Evolutionary conservation across 148 eudicot species (phyloP), one percentile per base, ranked within the genome.

Genomic region (Polygonum aviculare): DNA sequence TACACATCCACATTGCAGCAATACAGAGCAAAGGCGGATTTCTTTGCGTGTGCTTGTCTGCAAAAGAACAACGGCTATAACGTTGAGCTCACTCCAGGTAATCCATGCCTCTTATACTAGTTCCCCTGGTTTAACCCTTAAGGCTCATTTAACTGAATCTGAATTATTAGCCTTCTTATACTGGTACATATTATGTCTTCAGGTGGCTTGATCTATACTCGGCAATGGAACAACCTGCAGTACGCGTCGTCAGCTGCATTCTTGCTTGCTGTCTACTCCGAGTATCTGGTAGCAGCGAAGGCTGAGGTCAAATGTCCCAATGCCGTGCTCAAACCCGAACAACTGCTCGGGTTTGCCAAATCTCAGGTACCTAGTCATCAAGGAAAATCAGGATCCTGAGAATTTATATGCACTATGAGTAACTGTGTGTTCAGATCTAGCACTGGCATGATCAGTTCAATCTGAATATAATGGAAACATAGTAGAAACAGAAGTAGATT

Each of bases 221-320:
- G 82, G 2, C 84, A 87, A 72, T 92, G 96, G 97, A 95, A 92
- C 86, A 95, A 92, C 81, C 2, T 95, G 85, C 98, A 85, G 62
- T 85, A 83, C 44, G 84, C 81, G 8, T 79, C 86, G 40, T 81
- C 86, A 22, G 82, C 88, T 18, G 80, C 84, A 1, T 85, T 83
- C 81, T 84, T 85, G 55, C 52, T 79, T 0, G 82, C 84, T 11
- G 74, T 81, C 62, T 83, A 85, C 81, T 85, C 88, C 2, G 69
- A 83, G 8, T 85, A 85, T 54, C 86, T 85, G 22, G 65, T 76
- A 18, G 54, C 79, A 55, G 79, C 79, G 10, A 82, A 79, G 49
- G 77, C 82, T 3, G 69, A 39, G 5, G 44, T 83, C 57, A 74
- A 71, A 22, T 85, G 86, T 65, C 85, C 88, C 1, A 79, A 40